Percentiles rank a stretch among this genome's conserved stretches.
These are phyloP conservation scores for Stemphylium lycopersici DNA, from an alignment of 2,329 filamentous ascomycete genomes.

Conservation along the genomic window DNA sequence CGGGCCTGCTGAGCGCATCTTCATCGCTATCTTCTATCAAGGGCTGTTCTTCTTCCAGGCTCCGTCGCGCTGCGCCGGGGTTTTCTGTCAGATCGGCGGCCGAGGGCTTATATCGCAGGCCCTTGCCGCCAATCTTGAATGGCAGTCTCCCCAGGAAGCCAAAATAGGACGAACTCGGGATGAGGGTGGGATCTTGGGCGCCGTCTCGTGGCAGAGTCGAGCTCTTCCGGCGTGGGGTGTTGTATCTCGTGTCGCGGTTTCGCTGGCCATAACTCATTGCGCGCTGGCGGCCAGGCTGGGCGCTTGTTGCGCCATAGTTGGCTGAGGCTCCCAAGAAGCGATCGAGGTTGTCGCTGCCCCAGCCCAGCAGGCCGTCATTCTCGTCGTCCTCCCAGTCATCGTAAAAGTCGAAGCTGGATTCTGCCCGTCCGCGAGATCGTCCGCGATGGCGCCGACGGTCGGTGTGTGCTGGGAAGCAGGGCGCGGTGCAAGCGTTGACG, in stretches of 20 bases:
- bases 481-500: slow-evolving; percentile 71
- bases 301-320: slow-evolving; percentile 54
- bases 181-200: slow-evolving; percentile 78
- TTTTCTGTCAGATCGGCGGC: slow-evolving; percentile 90
- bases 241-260: slow-evolving; percentile 49
- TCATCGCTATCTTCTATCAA: slow-evolving; percentile 69
- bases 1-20: slow-evolving; percentile 28
- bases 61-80: slow-evolving; percentile 62
- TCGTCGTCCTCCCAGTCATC: slow-evolving; percentile 88
- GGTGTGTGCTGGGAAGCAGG: slow-evolving; percentile 74
- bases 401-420: slow-evolving; percentile 95
- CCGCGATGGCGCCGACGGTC: slow-evolving; percentile 75
- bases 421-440: slow-evolving; percentile 66
- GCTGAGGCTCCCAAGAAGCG: slow-evolving; percentile 75
- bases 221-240: slow-evolving; percentile 59
- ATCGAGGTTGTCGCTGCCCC: slow-evolving; percentile 85
- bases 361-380: slow-evolving; percentile 70
- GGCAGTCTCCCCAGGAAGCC: slow-evolving; percentile 85
- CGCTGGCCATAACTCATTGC: slow-evolving; percentile 90
- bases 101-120: slow-evolving; percentile 85
- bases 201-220: slow-evolving; percentile 57
- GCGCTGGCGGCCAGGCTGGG: slow-evolving; percentile 71
- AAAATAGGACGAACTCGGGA: slow-evolving; percentile 82
- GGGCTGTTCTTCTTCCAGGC: slow-evolving; percentile 69
- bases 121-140: slow-evolving; percentile 79